These are phyloP conservation scores for Hymenoscyphus fructigenus DNA, from an alignment of 2,329 filamentous ascomycete species.

Conservation along the genomic window DNA sequence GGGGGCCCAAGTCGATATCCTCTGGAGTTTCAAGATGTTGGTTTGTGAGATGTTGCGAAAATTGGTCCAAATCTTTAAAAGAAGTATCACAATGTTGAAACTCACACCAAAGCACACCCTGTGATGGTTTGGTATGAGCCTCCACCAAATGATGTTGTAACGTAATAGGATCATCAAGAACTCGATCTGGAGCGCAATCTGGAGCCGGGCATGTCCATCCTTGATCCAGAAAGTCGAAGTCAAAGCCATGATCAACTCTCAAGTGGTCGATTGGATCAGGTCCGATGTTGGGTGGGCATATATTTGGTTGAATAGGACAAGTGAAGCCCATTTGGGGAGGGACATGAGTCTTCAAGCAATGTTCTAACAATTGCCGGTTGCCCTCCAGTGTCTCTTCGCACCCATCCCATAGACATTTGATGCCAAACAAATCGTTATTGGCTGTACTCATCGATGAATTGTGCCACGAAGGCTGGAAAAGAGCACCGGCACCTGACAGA, in stretches of 20 bases:
- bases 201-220: conserved; percentile 32
- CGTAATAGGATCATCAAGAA: conserved; percentile 27
- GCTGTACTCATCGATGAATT: not conserved
- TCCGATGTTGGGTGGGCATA: conserved; percentile 25
- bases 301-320: conserved; percentile 31
- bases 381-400: conserved; percentile 28
- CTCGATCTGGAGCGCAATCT: conserved; percentile 24
- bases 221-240: conserved; percentile 21
- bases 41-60: conserved; percentile 30
- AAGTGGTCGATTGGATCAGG: conserved; percentile 33
- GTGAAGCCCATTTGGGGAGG: conserved; percentile 32
- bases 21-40: conserved; percentile 15
- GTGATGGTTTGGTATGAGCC: conserved; percentile 31
- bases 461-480: conserved; percentile 15
- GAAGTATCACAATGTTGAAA: conserved; percentile 28
- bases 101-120: conserved; percentile 30
- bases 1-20: conserved; percentile 21
- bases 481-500: conserved; percentile 25
- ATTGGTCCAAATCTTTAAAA: conserved; percentile 28
- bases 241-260: conserved; percentile 30
- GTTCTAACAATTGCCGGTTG: conserved; percentile 28
- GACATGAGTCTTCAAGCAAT: conserved; percentile 33
- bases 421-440: conserved; percentile 12
- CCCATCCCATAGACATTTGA: conserved; percentile 31
- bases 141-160: conserved; percentile 35